Base-by-base conservation (phyloP, 208 protist genomes). In the Leishmania tropica region DNA sequence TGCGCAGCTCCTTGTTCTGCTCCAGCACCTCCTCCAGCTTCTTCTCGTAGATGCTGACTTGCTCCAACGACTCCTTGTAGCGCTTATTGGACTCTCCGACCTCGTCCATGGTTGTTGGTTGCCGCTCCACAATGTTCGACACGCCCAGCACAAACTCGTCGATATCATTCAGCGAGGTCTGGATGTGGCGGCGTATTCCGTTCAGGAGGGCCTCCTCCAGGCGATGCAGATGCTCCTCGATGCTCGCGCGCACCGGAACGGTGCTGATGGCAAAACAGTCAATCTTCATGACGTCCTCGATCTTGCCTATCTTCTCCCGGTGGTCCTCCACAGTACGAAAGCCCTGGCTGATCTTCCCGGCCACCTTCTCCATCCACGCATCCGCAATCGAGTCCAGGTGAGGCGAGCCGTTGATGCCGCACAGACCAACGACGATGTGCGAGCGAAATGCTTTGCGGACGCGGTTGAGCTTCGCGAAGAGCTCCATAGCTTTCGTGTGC, bases 221-320 rank as follows among this genome's bases (percentile, higher is more conserved):
- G 51, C 92, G 94, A 73, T 95, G 93, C 51, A 99, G 81, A 79
- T 98, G 95, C 80, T 98, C 96, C 73, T 99, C 96, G 47, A 99
- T 95, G 81, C 90, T 95, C 0, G 90, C 91, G 88, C 99, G 99
- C 53, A 99, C 90, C 3, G 95, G 95, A 35, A 96, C 87, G 17
- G 94, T 98, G 81, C 92, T 96, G 75, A 99, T 92, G 47, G 90
- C 89, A 76, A 99, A 97, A 88, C 98, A 99, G 87, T 99, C 97
- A 17, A 99, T 90, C 80, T 94, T 92, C 78, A 98, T 93, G 15
- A 82, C 81, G 79, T 97, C 92, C 68, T 99, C 97, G 67, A 99
- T 95, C 76, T 90, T 92, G 64, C 94, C 84, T 42, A 97, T 83
- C 85, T 98, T 98, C 62, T 87, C 81, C 17, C 86, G 78, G 78